Percentiles rank a stretch among this genome's conserved stretches.
phyloP scores from a whole-genome alignment of 495 filamentous ascomycete genomes.

The Halenospora varia region DNA sequence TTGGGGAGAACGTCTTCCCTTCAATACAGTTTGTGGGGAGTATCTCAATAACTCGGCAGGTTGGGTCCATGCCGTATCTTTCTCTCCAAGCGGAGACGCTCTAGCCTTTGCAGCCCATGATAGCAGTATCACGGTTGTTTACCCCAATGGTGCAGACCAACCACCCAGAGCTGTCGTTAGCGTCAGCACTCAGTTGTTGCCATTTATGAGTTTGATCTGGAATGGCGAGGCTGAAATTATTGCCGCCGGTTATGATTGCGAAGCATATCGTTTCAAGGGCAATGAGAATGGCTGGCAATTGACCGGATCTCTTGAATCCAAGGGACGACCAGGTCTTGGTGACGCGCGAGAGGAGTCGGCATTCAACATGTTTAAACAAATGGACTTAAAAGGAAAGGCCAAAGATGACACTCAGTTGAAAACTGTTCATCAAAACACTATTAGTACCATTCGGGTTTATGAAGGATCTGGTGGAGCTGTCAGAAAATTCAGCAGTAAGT shows the following conservation, averaged over 20 bases:
- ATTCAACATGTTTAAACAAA: constrained; percentile 98
- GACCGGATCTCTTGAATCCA: constrained; percentile 76
- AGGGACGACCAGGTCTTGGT: constrained; percentile 56
- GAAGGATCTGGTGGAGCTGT: constrained; percentile 61
- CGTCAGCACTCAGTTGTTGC: constrained; percentile 82
- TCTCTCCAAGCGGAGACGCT: constrained; percentile 87
- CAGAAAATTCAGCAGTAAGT: constrained; percentile 85
- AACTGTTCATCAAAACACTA: constrained; percentile 96
- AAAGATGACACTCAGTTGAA: constrained; percentile 90
- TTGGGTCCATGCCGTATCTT: constrained; percentile 88
- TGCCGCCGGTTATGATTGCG: constrained; percentile 93
- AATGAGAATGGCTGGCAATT: constrained; percentile 80
- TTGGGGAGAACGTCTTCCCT: constrained; percentile 93
- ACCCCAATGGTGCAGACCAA: constrained; percentile 88
- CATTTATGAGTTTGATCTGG: constrained; percentile 91
- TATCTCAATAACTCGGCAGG: constrained; percentile 92
- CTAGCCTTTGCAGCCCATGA: constrained; percentile 92
- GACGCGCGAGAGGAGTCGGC: constrained; percentile 61
- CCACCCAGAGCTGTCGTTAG: constrained; percentile 84
- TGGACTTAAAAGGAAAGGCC: constrained; percentile 92
- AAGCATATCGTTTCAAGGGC: constrained; percentile 88
- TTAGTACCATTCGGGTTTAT: constrained; percentile 74
- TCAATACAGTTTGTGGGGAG: constrained; percentile 97
- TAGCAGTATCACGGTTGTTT: constrained; percentile 92
- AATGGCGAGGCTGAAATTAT: constrained; percentile 90